phyloP scores from a whole-genome alignment of 805 yeast genomes.

The Blastobotrys americana region DNA sequence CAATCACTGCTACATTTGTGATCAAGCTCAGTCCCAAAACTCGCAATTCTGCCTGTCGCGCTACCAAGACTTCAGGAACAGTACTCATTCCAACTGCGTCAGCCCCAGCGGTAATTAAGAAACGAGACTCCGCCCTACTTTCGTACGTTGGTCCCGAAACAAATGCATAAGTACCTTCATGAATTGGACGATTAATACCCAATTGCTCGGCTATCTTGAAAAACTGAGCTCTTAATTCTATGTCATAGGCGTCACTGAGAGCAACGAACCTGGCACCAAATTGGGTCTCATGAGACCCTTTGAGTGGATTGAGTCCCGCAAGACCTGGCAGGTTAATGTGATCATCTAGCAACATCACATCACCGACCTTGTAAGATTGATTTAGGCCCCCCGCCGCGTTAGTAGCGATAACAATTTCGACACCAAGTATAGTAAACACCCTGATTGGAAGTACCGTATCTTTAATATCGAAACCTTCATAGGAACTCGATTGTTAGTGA shows the following conservation, averaged over 20 bases:
- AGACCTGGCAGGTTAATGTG: conserved; percentile 90
- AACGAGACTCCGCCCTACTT: conserved; percentile 82
- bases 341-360: conserved; percentile 82
- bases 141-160: conserved; percentile 95
- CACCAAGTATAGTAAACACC: conserved; percentile 58
- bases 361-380: conserved; percentile 64
- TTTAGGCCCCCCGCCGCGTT: conserved; percentile 95
- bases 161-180: conserved; percentile 81
- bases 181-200: conserved; percentile 47
- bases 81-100: conserved; percentile 98
- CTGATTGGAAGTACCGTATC: conserved; percentile 84
- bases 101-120: conserved; percentile 65
- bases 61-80: conserved; percentile 91
- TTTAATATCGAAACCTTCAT: conserved; percentile 82
- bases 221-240: conserved; percentile 56
- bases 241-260: conserved; percentile 82
- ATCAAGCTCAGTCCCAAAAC: conserved; percentile 82
- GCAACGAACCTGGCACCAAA: conserved; percentile 87
- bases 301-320: conserved; percentile 77
- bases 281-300: conserved; percentile 75
- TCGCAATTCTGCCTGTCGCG: conserved; percentile 76
- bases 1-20: conserved; percentile 74
- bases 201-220: conserved; percentile 46
- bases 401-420: conserved; percentile 56
- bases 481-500: conserved; percentile 44